Evolutionary conservation across 257 asterid genomes (phyloP), one percentile per base, ranked within the genome.

Genomic region (Solanum etuberosum): DNA sequence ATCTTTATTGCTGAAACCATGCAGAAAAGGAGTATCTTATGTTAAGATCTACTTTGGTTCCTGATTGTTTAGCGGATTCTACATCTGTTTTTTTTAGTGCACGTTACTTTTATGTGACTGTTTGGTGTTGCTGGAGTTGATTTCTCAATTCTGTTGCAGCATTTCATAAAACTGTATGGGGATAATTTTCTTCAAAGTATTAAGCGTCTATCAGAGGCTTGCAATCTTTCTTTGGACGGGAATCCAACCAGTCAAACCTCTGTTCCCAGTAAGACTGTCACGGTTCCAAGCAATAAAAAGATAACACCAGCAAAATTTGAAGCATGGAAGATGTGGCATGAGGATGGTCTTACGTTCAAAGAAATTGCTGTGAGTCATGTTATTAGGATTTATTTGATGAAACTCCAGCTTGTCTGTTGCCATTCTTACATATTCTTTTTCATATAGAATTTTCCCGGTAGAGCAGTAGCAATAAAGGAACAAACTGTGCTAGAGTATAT

Each of bases 301-400:
- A 85, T 93, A 68, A 85, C 93, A 73, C 94, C 97, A 54, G 96
- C 98, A 38, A 96, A 94, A 93, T 90, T 92, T 83, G 95, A 96
- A 92, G 97, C 99, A 42, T 96, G 99, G 99, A 95, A 89, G 92
- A 93, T 94, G 99, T 96, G 98, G 98, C 98, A 95, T 90, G 96
- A 93, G 86, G 94, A 91, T 40, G 98, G 96, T 81, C 90, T 92
- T 63, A 90, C 97, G 8, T 34, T 92, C 85, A 92, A 89, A 88
- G 85, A 91, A 86, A 92, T 95, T 86, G 98, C 98, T 63, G 98
- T 96, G 91, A 85, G 96, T 91, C 82, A 87, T 88, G 51, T 81
- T 87, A 83, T 86, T 71, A 70, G n/a, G 70, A 43, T 83, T 86
- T 38, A 27, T 14, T 71, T 15, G 23, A 67, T 85, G 63, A 23